Evolutionary conservation across 2,329 filamentous ascomycete genomes (phyloP).

Genomic region (Macrophomina phaseolina): DNA sequence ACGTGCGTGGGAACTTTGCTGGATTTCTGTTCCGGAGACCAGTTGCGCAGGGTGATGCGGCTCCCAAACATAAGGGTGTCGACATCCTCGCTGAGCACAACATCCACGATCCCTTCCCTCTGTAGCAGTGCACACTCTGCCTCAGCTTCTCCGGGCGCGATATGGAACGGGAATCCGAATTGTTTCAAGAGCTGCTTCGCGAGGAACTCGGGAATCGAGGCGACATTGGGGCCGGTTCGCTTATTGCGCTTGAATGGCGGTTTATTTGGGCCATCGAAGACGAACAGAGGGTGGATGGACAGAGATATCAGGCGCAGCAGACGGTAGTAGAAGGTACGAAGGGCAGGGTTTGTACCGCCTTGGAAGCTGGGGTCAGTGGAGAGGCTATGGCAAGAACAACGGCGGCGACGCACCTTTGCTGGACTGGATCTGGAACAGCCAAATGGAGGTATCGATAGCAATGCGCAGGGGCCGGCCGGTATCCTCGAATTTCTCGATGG

Average conservation of each 20-base stretch:
- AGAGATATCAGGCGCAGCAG: constrained; percentile 76
- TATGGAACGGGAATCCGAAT: constrained; percentile 83
- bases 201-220: constrained; percentile 71
- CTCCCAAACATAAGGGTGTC: constrained; percentile 98
- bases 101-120: constrained; percentile 76
- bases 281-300: constrained; percentile 85
- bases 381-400: not conserved
- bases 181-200: constrained; percentile 83
- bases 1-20: constrained; percentile 82
- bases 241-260: constrained; percentile 90
- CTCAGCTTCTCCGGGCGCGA: constrained; percentile 93
- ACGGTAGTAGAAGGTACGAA: constrained; percentile 92
- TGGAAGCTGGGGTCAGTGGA: not conserved
- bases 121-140: constrained; percentile 93
- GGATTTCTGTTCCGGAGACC: constrained; percentile 72
- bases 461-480: constrained; percentile 77
- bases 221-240: constrained; percentile 66
- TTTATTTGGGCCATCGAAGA: constrained; percentile 87
- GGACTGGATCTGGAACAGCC: constrained; percentile 92
- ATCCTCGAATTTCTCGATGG: constrained; percentile 75
- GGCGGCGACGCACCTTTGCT: constrained; percentile 64
- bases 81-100: constrained; percentile 93
- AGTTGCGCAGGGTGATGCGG: constrained; percentile 77
- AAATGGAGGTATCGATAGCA: constrained; percentile 94
- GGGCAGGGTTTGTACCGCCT: constrained; percentile 86